Evolutionary conservation across 352 stramenopile species (phyloP), one percentile per base, ranked within the genome.

Genomic region (Phytophthora pisi): DNA sequence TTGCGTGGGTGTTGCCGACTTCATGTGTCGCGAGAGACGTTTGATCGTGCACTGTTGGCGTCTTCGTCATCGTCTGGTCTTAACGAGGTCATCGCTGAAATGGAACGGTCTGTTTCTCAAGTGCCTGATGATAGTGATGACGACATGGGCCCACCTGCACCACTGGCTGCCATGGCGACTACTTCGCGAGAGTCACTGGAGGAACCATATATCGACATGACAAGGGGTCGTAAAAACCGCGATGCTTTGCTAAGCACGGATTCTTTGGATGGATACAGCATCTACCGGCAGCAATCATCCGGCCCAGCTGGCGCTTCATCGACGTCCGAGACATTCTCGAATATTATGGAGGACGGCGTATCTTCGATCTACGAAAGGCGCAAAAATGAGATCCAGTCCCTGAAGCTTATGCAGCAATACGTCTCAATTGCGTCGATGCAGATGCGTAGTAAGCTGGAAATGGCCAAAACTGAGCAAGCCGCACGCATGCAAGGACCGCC

Each of bases 361-460:
- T 66, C 63, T 59, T 79, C 66, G 2, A 72, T 61, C 20, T 92
- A 92, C 36, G 85, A 95, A 46, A 78, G 86, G 51, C 78, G 78
- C 43, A 92, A 88, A 51, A 90, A 95, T 45, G 86, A 96, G 40
- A 82, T 88, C 23, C 81, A 90, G 60, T 88, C 79, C 13, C 63
- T 96, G 7, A 91, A 90, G 57, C 76, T 96, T 11, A 95, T 96
- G 83, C 83, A 95, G 53, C 79, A 96, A 64, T 96, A 96, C 54
- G 87, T 96, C 10, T 82, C 78, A 8, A 92, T 95, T 57, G 89
- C 89, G 4, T 96, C 89, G 40, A 93, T 91, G 78, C 89, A 96
- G 60, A 95, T 96, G 89, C 79, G 82, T n/a, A 95, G 81, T 55
- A 96, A 95, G 57, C 83, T 96, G 66, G 81, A 96, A 66, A 74